Base-by-base conservation (phyloP, 2,329 filamentous ascomycete genomes). In the Blastomyces percursus region DNA sequence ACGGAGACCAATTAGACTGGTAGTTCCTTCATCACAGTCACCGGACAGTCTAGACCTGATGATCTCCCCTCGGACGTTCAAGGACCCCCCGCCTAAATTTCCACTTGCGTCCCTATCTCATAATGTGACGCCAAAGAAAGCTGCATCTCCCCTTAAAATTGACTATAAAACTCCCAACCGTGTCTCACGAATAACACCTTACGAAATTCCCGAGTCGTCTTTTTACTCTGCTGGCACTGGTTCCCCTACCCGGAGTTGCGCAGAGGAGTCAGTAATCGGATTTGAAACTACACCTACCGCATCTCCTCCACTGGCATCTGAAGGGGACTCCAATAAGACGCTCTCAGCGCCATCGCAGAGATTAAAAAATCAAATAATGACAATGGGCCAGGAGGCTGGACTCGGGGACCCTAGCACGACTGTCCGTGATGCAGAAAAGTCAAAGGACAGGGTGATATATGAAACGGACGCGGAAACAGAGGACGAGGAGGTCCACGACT, bases 21-120 rank as follows among this genome's bases (percentile, higher is more conserved):
- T 76, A 61, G 72, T 78, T 61, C 76, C 75, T 5, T 78, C 76
- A 3, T 77, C 75, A 7, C 76, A 78, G 50, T 77, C 76, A 8
- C 76, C 76, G 1, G 75, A 77, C 66, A 77, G 75, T 54, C 75
- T 75, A 24, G 73, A 72, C 1, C 55, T 76, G 16, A 69, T 70
- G 12, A 71, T 40, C 70, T 74, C 54, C 72, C 74, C 50, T 68
- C 66, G 24, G 62, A 64, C 35, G 2, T 44, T 61, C 14, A 48
- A 61, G 30, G 24, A 30, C 3, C 30, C 48, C 44, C 69, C 70
- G 12, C 70, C 68, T 58, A 67, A 67, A 27, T 73, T 71, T 56
- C 70, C 73, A 6, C 59, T 69, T 55, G 51, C 60, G 2, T 35
- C 32, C 3, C 0, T 56, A 30, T 56, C 50, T 14, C 19, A 44